Evolutionary conservation across 768 basidiomycete species (phyloP), one percentile per base, ranked within the genome.

Genomic region (Chalciporus piperatus): DNA sequence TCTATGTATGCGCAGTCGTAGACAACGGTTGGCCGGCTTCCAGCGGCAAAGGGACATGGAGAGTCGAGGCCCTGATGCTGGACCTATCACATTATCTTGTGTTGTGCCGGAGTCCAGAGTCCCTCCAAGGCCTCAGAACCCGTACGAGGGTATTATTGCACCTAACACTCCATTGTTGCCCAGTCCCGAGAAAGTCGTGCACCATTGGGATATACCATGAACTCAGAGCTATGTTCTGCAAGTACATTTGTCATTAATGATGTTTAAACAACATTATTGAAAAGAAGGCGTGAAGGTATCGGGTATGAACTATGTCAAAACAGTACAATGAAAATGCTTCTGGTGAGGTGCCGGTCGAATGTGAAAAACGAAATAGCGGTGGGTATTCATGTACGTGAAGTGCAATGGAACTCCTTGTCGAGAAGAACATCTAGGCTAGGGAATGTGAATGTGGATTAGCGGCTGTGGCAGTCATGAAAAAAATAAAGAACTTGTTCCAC

Each of bases 321-420:
- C 52, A 67, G 45, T 69, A 70, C 69, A 70, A 50, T 55, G 57
- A 64, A 65, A 55, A 55, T 56, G 53, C 59, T 66, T 66, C 60
- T 59, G 59, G 59, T 53, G 46, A 42, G 50, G 41, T 46, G 48
- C 50, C 22, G 20, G 51, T 55, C 54, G 59, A 58, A 55, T 42
- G 51, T 50, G 45, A 48, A 59, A 43, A 51, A 50, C 37, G 41
- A 45, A 45, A 33, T 32, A 11, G 19, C 4, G 17, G 28, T 8
- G 41, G 41, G 27, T 48, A 52, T 52, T 47, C 57, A 47, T 43
- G 43, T 57, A 59, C 49, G 57, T 45, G 57, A 49, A 57, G 46
- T 51, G 46, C 43, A 57, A 64, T 55, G 45, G 41, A 54, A 40
- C 32, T 32, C 41, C 22, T 51, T 32, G 40, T 30, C 46, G 47